These are phyloP conservation scores for Vaccinium macrocarpon DNA, from an alignment of 148 eudicot species.

Conservation along the genomic window DNA sequence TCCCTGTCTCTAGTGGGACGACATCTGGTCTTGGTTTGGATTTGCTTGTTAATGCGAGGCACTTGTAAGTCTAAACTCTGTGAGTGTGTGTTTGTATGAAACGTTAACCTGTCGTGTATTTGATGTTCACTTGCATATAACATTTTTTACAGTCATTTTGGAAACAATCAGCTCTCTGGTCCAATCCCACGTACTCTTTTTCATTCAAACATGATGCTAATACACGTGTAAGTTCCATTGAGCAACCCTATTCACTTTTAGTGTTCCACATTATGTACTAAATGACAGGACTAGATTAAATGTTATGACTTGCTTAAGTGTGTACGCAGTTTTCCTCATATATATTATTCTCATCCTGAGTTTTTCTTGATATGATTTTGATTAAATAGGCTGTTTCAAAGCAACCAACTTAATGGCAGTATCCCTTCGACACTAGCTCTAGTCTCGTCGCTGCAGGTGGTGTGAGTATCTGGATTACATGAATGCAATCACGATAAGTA, in stretches of 20 bases:
- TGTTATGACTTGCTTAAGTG: neutral
- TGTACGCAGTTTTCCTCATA: constrained; percentile 4
- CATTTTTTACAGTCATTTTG: constrained; percentile 59
- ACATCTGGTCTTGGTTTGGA: constrained; percentile 70
- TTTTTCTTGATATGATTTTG: neutral
- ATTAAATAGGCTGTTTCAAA: constrained; percentile 60
- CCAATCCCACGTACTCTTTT: constrained; percentile 55
- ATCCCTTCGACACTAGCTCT: constrained; percentile 64
- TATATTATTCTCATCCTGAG: neutral
- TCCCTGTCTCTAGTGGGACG: constrained; percentile 58
- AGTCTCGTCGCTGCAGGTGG: constrained; percentile 48
- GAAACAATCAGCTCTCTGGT: constrained; percentile 75
- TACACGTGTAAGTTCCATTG: constrained; percentile 65
- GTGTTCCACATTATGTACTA: neutral
- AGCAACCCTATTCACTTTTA: neutral
- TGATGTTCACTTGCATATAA: neutral
- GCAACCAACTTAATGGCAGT: constrained; percentile 53
- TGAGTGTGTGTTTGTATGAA: neutral
- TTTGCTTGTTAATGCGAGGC: constrained; percentile 50
- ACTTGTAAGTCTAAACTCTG: constrained; percentile 55
- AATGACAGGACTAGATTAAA: neutral
- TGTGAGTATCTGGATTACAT: constrained; percentile 54
- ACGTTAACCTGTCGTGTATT: neutral
- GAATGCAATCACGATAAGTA: neutral
- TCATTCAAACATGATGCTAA: constrained; percentile 54